phyloP scores from a whole-genome alignment of 2,329 filamentous ascomycete genomes.

The Stagonosporopsis tanaceti region DNA sequence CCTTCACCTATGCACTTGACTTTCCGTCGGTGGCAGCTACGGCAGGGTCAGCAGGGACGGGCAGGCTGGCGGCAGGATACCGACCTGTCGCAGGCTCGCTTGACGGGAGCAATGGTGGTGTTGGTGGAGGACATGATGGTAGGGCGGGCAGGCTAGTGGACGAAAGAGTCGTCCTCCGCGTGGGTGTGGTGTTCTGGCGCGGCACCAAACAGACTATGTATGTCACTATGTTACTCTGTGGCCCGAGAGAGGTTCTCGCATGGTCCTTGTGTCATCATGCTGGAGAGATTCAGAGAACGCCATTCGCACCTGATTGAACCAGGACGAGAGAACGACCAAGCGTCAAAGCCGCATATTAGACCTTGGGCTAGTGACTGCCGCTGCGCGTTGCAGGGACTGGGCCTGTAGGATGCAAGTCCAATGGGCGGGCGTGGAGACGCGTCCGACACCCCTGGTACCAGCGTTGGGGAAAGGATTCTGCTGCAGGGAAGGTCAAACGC shows the following conservation, averaged over 20 bases:
- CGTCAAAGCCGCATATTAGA: constrained; percentile 46
- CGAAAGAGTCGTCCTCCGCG: constrained; percentile 34
- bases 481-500: constrained; percentile 41
- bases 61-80: constrained; percentile 20
- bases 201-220: constrained; percentile 41
- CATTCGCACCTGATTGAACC: constrained; percentile 44
- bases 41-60: constrained; percentile 23
- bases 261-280: constrained; percentile 47
- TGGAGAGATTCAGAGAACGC: constrained; percentile 34
- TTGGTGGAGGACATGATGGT: constrained; percentile 40
- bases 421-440: constrained; percentile 32
- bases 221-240: constrained; percentile 40
- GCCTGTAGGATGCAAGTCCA: constrained; percentile 28
- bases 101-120: constrained; percentile 48
- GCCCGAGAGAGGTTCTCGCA: constrained; percentile 36
- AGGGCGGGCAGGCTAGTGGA: constrained; percentile 28
- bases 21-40: constrained; percentile 58
- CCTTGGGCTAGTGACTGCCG: constrained; percentile 38
- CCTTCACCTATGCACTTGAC: constrained; percentile 61
- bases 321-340: constrained; percentile 45
- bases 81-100: constrained; percentile 54
- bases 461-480: constrained; percentile 32
- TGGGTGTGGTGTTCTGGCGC: constrained; percentile 32
- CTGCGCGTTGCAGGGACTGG: constrained; percentile 35
- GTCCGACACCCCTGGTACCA: constrained; percentile 37